Base-by-base conservation (phyloP, 2,329 filamentous ascomycete species). In the Colletotrichum sansevieriae region DNA sequence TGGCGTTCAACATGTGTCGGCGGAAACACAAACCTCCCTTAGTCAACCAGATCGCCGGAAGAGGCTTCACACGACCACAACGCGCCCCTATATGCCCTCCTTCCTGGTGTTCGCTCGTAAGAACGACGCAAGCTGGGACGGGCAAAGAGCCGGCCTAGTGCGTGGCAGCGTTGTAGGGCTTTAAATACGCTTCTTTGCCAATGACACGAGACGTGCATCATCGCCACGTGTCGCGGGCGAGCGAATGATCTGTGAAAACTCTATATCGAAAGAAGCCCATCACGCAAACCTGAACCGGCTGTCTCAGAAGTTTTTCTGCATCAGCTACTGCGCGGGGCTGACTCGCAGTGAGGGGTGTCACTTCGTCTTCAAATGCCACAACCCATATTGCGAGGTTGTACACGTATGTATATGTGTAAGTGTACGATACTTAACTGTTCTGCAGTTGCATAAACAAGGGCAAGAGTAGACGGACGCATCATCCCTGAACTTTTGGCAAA, bases 301-400 rank as follows among this genome's bases (percentile, higher is more conserved):
- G 55, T 68, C 65, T 65, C 61, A 60, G 65, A 68, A 41, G 33
- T 54, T 65, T 55, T 41, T 41, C 47, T 65, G 61, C 62, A 59
- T 60, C 54, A 59, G 47, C 35, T 68, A 55, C 61, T 68, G 65
- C 65, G 55, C 11, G 65, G 12, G 39, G 46, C 54, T 68, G 65
- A 68, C 65, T 68, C 65, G 55, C 41, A 49, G 39, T 29, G 49
- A 39, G 10, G 35, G 39, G 29, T n/a, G 29, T 5, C 22, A 35
- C 29, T 25, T 62, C 41, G 15, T 37, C 20, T 20, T 52, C n/a
- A 46, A 25, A 49, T 25, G 11, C 37, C n/a, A 44, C 20, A 13
- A 62, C 37, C 18, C 51, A 54, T 35, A 11, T 29, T 33, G 33
- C 18, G 33, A 35, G 51, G n/a, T 18, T 20, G n/a, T 12, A 12